A percentile compares a stretch with the other conserved stretches of the same genome.
These are phyloP conservation scores for Blakeslea trispora DNA, from an alignment of 371 early-diverging fungal species.

Conservation along the genomic window DNA sequence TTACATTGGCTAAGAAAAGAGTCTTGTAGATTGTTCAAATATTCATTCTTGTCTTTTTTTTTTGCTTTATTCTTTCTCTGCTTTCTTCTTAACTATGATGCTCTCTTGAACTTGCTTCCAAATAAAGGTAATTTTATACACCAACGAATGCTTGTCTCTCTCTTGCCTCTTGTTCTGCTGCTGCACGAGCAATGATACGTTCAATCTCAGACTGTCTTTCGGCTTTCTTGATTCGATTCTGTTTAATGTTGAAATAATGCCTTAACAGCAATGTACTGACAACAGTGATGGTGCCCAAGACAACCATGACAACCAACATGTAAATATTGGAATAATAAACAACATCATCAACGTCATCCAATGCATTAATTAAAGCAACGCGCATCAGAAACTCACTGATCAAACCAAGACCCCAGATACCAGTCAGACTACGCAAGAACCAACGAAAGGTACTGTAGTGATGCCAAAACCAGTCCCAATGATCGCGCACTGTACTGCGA, in stretches of 20 bases:
- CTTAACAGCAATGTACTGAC: conserved; percentile 33
- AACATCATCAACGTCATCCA: conserved; percentile 44
- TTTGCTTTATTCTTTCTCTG: too few relatives aligned
- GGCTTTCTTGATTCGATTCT: conserved; percentile 26
- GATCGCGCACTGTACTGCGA: conserved; percentile 27
- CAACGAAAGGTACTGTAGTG: conserved; percentile 35
- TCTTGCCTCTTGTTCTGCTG: conserved; percentile 15
- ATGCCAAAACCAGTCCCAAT: conserved; percentile 52
- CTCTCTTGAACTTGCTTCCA: too few relatives aligned
- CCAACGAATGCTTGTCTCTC: too few relatives aligned
- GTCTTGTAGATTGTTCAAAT: too few relatives aligned
- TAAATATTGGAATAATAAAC: conserved; percentile 47
- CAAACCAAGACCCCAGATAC: conserved; percentile 44
- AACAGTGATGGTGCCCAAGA: conserved; percentile 32
- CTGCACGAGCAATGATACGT: conserved; percentile 33
- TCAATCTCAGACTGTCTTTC: conserved; percentile 38
- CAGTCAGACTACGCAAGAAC: conserved; percentile 40
- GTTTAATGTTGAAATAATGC: conserved; percentile 41
- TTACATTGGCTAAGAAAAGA: too few relatives aligned
- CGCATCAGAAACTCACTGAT: conserved; percentile 50
- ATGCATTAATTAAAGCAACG: conserved; percentile 33
- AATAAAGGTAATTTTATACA: too few relatives aligned
- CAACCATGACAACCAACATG: conserved; percentile 35
- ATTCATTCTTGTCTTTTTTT: too few relatives aligned
- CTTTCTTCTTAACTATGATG: too few relatives aligned